Conservation (phyloP, 1,284 basidiomycete species). For the Meira miltonrushii region DNA sequence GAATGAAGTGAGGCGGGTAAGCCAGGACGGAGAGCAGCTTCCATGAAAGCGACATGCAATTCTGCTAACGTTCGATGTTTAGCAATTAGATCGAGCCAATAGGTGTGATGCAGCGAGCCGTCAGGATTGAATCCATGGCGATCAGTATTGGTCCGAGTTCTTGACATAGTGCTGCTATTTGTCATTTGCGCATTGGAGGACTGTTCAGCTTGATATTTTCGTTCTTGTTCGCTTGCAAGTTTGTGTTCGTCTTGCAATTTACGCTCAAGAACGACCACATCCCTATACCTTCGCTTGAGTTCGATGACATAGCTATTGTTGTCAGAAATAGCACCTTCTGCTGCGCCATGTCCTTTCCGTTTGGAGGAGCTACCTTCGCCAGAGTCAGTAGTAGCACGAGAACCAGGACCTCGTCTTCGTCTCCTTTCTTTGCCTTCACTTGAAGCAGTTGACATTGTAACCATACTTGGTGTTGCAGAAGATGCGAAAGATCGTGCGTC, state of each 20-base stretch:
- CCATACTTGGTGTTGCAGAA: background rate
- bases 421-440: constrained; percentile 9
- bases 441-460: constrained; percentile 14
- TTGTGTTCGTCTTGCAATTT: constrained; percentile 61
- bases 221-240: constrained; percentile 11
- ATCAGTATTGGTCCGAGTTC: background rate
- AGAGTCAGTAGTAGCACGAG: constrained; percentile 2
- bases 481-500: constrained; percentile 1
- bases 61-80: constrained; percentile 68
- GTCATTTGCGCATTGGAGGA: background rate
- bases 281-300: constrained; percentile 73
- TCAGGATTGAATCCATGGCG: background rate
- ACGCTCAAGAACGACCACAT: constrained; percentile 67
- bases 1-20: constrained; percentile 80
- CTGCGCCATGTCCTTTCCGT: constrained; percentile 26
- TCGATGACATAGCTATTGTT: constrained; percentile 67
- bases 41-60: constrained; percentile 77
- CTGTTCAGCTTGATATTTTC: background rate
- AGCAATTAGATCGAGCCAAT: constrained; percentile 30
- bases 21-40: constrained; percentile 75
- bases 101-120: constrained; percentile 22
- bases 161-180: background rate
- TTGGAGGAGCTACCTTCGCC: background rate
- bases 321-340: constrained; percentile 27
- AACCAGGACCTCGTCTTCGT: constrained; percentile 6